A percentile compares a stretch with the other conserved stretches of the same genome.
These are phyloP conservation scores for Rhizopus microsporus DNA, from an alignment of 371 early-diverging fungal species.

Conservation along the genomic window DNA sequence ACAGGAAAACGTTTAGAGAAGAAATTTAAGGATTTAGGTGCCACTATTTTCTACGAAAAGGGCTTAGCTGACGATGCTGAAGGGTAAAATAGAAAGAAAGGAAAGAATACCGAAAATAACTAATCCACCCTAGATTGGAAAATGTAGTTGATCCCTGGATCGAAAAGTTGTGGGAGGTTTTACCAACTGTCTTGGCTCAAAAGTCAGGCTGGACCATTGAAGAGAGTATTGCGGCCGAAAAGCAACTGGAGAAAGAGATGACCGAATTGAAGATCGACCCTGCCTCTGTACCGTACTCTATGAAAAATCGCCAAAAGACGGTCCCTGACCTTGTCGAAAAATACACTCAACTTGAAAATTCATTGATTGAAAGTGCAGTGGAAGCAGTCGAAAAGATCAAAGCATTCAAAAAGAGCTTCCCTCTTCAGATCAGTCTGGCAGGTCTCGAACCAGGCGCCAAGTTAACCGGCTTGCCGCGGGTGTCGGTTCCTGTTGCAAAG, in stretches of 20 bases:
- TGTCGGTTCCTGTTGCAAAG: conserved; percentile 55
- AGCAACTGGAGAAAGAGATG: conserved; percentile 25
- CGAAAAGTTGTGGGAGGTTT: conserved; percentile 75
- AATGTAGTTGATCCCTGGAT: conserved; percentile 92
- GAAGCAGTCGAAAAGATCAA: neutral
- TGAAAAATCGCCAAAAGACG: conserved; percentile 21
- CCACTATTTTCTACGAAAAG: conserved; percentile 67
- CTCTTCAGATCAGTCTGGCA: conserved; percentile 51
- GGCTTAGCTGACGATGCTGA: conserved; percentile 91
- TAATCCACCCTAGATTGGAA: conserved; percentile 62
- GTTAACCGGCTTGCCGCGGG: conserved; percentile 67
- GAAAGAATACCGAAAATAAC: neutral
- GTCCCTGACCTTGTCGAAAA: conserved; percentile 26
- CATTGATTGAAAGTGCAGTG: conserved; percentile 17
- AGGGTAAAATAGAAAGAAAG: conserved; percentile 53
- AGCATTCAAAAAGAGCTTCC: conserved; percentile 23
- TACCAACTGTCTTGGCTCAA: conserved; percentile 52
- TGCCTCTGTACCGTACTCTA: conserved; percentile 23
- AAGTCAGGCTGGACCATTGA: conserved; percentile 12
- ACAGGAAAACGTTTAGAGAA: conserved; percentile 79
- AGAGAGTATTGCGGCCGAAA: conserved; percentile 17
- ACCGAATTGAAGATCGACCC: conserved; percentile 21
- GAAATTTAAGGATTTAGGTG: conserved; percentile 75
- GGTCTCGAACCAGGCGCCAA: conserved; percentile 53
- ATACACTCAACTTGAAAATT: conserved; percentile 30